A percentile compares a stretch with the other conserved stretches of the same genome.
phyloP scores from a whole-genome alignment of 768 basidiomycete genomes.

The Phaeotremella skinneri region DNA sequence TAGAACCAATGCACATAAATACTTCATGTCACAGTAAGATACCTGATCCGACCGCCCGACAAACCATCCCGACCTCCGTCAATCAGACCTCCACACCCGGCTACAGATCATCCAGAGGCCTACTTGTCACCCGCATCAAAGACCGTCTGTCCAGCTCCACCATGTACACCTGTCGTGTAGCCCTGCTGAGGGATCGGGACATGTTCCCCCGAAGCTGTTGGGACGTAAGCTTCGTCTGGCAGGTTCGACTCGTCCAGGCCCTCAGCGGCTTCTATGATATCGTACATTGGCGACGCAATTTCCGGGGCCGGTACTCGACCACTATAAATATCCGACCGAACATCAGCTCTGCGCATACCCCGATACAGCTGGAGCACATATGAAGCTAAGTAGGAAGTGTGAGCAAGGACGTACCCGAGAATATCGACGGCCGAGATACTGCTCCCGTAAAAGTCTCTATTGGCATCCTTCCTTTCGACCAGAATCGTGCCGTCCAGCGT shows the following conservation, averaged over 20 bases:
- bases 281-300: conserved; percentile 85
- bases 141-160: conserved; percentile 31
- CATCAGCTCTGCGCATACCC: conserved; percentile 1
- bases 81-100: too few relatives aligned
- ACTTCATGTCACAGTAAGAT: too few relatives aligned
- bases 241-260: conserved; percentile 82
- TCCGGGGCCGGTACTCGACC: conserved; percentile 97
- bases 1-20: too few relatives aligned
- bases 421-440: conserved; percentile 84
- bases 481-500: conserved; percentile 91
- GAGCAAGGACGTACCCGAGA: conserved; percentile 56
- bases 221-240: conserved; percentile 76
- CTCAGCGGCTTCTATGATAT: conserved; percentile 93
- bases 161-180: conserved; percentile 15
- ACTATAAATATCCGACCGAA: conserved; percentile 50
- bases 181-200: conserved; percentile 21
- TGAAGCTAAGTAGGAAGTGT: not conserved
- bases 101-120: not conserved
- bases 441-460: conserved; percentile 93
- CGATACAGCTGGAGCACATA: too few relatives aligned
- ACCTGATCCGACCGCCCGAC: too few relatives aligned
- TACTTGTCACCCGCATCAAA: conserved; percentile 33
- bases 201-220: conserved; percentile 51
- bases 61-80: too few relatives aligned
- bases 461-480: conserved; percentile 93